Evolutionary conservation across 2,329 filamentous ascomycete genomes (phyloP).

Genomic region (Xylaria sp.): DNA sequence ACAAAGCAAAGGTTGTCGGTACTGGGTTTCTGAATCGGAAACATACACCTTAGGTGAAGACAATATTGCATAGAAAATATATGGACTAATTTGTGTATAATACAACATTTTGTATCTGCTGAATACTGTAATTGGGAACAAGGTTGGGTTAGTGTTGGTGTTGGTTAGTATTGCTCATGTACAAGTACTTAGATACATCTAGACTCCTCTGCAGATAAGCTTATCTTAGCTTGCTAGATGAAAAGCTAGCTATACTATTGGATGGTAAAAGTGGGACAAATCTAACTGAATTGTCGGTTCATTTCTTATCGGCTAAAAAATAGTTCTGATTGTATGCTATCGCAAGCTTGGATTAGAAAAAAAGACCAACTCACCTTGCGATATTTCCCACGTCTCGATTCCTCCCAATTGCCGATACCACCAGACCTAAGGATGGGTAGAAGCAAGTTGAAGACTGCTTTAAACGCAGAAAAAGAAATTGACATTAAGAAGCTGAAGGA

Average conservation of each 20-base stretch:
- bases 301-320: constrained; percentile 36
- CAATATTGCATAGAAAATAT: background rate
- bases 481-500: constrained; percentile 47
- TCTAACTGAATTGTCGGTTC: constrained; percentile 1
- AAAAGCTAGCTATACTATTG: constrained; percentile 18
- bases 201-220: too few relatives aligned
- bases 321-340: constrained; percentile 22
- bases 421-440: constrained; percentile 41
- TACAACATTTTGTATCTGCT: background rate
- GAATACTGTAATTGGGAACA: constrained; percentile 10
- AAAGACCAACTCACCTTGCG: constrained; percentile 20
- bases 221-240: constrained; percentile 18
- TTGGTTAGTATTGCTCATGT: too few relatives aligned
- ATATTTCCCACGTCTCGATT: constrained; percentile 11
- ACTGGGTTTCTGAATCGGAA: constrained; percentile 44
- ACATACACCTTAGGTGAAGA: constrained; percentile 16
- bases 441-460: constrained; percentile 46
- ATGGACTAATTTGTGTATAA: background rate
- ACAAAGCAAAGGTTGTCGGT: constrained; percentile 46
- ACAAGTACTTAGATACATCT: too few relatives aligned
- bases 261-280: constrained; percentile 23
- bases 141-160: background rate
- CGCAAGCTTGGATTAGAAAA: constrained; percentile 32
- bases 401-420: constrained; percentile 26
- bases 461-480: constrained; percentile 46